Evolutionary conservation across 805 yeast genomes (phyloP).

Genomic region (Candida jianshihensis): DNA sequence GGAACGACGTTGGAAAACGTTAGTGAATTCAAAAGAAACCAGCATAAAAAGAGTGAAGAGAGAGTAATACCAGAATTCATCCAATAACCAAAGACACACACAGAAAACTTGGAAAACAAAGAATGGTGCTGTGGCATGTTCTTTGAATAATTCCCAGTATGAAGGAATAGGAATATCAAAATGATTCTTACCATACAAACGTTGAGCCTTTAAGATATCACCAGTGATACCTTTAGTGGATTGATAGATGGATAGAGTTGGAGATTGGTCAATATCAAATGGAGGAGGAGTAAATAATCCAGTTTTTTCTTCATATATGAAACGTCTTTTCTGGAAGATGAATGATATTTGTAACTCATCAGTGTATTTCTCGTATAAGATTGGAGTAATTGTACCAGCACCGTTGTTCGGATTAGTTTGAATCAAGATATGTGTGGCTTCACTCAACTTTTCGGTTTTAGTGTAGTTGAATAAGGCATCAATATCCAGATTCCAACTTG

Average conservation of each 20-base stretch:
- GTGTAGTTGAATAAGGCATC: conserved; percentile 64
- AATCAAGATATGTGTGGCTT: conserved; percentile 69
- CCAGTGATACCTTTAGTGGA: conserved; percentile 47
- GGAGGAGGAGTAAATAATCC: conserved; percentile 72
- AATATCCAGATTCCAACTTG: conserved; percentile 84
- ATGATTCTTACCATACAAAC: conserved; percentile 75
- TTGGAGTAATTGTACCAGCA: conserved; percentile 66
- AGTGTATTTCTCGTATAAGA: conserved; percentile 46
- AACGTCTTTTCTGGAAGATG: conserved; percentile 87
- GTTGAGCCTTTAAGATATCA: conserved; percentile 38
- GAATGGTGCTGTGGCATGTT: conserved; percentile 97
- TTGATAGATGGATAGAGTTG: conserved; percentile 53
- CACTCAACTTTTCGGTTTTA: conserved; percentile 41
- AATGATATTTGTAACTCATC: conserved; percentile 64
- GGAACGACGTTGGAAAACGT: conserved; percentile 90
- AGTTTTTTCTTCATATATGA: conserved; percentile 52
- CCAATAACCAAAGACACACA: conserved; percentile 92
- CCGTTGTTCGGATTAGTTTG: conserved; percentile 85
- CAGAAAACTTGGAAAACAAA: conserved; percentile 95
- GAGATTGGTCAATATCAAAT: conserved; percentile 53
- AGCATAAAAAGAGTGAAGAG: conserved; percentile 88
- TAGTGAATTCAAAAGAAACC: conserved; percentile 86
- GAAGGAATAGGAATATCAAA: conserved; percentile 96
- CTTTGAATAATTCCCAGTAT: conserved; percentile 83
- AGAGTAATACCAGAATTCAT: conserved; percentile 95